These are phyloP conservation scores for Myxozyma vanderwaltii DNA, from an alignment of 805 yeast genomes.

Conservation along the genomic window DNA sequence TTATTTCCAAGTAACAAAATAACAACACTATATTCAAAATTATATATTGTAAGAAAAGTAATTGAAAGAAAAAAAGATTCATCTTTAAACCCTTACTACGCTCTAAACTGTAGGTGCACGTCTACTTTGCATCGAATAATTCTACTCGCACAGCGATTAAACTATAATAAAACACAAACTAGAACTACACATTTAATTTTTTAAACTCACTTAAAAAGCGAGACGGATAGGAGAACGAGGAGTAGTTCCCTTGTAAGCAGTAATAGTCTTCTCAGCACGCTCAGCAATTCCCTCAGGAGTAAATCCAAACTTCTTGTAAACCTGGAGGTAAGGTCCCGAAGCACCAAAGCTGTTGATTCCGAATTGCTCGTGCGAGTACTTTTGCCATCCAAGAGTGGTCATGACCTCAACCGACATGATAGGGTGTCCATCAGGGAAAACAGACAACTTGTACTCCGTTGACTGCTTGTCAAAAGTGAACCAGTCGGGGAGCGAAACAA, in stretches of 20 bases:
- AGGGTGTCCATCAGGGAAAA: constrained; percentile 94
- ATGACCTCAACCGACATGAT: constrained; percentile 91
- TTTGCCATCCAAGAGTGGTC: constrained; percentile 89
- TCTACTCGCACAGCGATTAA: neutral
- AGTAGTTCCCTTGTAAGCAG: constrained; percentile 73
- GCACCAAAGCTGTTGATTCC: constrained; percentile 97
- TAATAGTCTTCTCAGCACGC: constrained; percentile 77
- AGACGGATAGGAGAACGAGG: constrained; percentile 74
- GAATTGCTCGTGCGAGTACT: constrained; percentile 94
- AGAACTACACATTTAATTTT: too few species aligned
- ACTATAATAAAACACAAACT: neutral
- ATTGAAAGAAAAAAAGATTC: too few species aligned
- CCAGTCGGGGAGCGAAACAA: constrained; percentile 94
- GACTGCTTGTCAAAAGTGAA: constrained; percentile 80
- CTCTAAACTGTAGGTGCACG: too few species aligned
- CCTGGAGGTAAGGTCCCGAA: constrained; percentile 82
- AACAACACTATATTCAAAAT: too few species aligned
- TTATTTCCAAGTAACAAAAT: too few species aligned
- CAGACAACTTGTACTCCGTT: constrained; percentile 74
- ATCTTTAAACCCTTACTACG: too few species aligned
- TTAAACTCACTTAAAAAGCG: constrained; percentile 53
- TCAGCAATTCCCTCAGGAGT: constrained; percentile 90
- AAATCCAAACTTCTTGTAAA: constrained; percentile 85
- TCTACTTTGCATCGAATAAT: too few species aligned
- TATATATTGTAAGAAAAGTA: too few species aligned